These are phyloP conservation scores for Allantophomopsis cytisporea DNA, from an alignment of 2,329 filamentous ascomycete genomes.

Conservation along the genomic window DNA sequence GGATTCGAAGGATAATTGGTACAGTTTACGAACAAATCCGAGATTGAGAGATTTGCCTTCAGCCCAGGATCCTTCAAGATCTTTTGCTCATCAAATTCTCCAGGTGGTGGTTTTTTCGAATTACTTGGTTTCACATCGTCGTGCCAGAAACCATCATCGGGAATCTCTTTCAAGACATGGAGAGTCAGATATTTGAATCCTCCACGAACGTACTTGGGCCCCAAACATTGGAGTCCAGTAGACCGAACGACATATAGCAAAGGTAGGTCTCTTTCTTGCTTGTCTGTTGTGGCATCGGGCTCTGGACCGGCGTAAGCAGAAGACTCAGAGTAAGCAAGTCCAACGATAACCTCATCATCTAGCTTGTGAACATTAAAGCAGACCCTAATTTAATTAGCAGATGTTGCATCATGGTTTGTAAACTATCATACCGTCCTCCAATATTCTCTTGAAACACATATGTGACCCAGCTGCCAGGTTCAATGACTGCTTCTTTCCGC, in stretches of 20 bases:
- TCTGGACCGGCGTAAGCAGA: slow-evolving; percentile 19
- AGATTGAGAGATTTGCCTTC: slow-evolving; percentile 15
- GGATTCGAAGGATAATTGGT: slow-evolving; percentile 27
- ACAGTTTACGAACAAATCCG: slow-evolving; percentile 23
- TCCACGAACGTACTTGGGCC: slow-evolving; percentile 20
- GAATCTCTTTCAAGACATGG: slow-evolving; percentile 14
- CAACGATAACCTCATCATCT: slow-evolving; percentile 14
- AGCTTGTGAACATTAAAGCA: slow-evolving; percentile 18
- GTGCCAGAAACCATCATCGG: slow-evolving; percentile 10
- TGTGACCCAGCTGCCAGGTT: slow-evolving; percentile 20
- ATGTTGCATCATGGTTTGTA: background rate
- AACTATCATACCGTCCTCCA: slow-evolving; percentile 20
- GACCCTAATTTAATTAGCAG: slow-evolving; percentile 12
- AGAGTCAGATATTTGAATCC: slow-evolving; percentile 26
- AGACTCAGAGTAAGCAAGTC: slow-evolving; percentile 23
- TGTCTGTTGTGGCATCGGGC: slow-evolving; percentile 21
- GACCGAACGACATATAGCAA: slow-evolving; percentile 15
- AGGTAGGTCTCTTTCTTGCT: slow-evolving; percentile 18
- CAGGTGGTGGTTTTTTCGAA: slow-evolving; percentile 1
- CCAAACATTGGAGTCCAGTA: slow-evolving; percentile 20
- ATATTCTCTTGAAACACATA: slow-evolving; percentile 27
- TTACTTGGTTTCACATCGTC: slow-evolving; percentile 2
- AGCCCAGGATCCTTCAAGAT: slow-evolving; percentile 3
- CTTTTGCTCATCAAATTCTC: slow-evolving; percentile 7
- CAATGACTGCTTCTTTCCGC: slow-evolving; percentile 4